Evolutionary conservation across 2,329 filamentous ascomycete genomes (phyloP).

Genomic region (Colletotrichum viniferum): DNA sequence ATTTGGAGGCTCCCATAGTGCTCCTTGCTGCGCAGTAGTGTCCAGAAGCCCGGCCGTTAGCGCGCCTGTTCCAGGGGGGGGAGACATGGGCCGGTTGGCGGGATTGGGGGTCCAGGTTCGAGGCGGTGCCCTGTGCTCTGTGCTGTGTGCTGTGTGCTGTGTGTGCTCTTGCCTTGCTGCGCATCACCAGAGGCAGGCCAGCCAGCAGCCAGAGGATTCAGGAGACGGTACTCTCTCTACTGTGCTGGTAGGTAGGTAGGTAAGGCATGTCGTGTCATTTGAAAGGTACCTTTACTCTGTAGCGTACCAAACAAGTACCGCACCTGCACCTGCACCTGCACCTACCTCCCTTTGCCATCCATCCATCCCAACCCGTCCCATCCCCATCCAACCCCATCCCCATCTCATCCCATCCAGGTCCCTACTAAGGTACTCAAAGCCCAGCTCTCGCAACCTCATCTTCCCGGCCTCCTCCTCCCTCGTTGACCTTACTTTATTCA

Average conservation of each 20-base stretch:
- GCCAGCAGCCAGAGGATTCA: background rate
- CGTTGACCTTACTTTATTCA: background rate
- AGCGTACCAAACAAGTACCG: background rate
- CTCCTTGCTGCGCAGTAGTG: background rate
- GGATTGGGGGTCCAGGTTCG: background rate
- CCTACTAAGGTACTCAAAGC: background rate
- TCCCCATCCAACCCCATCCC: background rate
- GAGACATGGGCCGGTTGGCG: background rate
- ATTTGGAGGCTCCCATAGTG: background rate
- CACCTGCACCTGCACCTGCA: background rate
- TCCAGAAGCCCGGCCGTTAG: background rate
- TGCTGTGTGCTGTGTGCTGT: background rate
- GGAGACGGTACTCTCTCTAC: background rate
- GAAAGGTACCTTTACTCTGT: background rate
- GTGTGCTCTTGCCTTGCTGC: background rate
- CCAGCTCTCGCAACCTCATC: background rate
- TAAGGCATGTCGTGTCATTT: conserved; percentile 10
- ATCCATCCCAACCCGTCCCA: background rate
- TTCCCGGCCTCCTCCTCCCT: background rate
- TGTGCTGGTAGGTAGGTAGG: background rate
- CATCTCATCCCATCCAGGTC: background rate
- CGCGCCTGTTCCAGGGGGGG: background rate
- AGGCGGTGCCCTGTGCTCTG: background rate
- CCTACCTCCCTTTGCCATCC: background rate
- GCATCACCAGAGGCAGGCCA: background rate